A percentile compares a stretch with the other conserved stretches of the same genome.
Conservation (phyloP, 2,329 filamentous ascomycete genomes). For the Microcyclospora tardicrescens region DNA sequence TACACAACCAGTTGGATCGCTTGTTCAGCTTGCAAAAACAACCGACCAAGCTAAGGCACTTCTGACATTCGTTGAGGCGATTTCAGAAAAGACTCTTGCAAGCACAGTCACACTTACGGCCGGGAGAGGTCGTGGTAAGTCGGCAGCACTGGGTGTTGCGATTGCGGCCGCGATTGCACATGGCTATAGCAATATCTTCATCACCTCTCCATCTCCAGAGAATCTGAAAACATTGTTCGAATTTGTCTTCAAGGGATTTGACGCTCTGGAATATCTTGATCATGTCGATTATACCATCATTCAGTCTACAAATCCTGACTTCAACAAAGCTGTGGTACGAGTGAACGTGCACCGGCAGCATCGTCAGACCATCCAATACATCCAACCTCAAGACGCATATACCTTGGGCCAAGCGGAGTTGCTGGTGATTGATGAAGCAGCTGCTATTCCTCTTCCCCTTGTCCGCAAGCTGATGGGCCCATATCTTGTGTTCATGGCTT, state of each 20-base stretch:
- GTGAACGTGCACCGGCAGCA: slow-evolving; percentile 94
- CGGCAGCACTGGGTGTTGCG: slow-evolving; percentile 84
- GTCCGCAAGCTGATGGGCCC: slow-evolving; percentile 92
- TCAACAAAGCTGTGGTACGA: slow-evolving; percentile 96
- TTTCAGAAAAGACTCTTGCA: slow-evolving; percentile 86
- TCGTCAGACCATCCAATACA: slow-evolving; percentile 96
- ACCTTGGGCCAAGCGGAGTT: slow-evolving; percentile 90
- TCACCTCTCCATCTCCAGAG: slow-evolving; percentile 92
- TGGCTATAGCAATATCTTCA: slow-evolving; percentile 98
- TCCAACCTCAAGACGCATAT: slow-evolving; percentile 90
- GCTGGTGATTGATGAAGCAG: slow-evolving; percentile 92
- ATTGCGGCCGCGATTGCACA: slow-evolving; percentile 89
- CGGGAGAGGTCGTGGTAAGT: slow-evolving; percentile 90
- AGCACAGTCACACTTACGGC: slow-evolving; percentile 91
- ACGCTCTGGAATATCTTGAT: slow-evolving; percentile 83
- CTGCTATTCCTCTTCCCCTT: slow-evolving; percentile 84
- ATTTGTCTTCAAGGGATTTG: slow-evolving; percentile 96
- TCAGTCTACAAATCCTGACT: slow-evolving; percentile 94
- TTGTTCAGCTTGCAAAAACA: slow-evolving; percentile 76
- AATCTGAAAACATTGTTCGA: slow-evolving; percentile 98
- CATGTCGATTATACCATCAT: slow-evolving; percentile 97
- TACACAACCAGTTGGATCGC: slow-evolving; percentile 69
- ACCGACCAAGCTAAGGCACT: slow-evolving; percentile 93
- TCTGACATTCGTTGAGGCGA: slow-evolving; percentile 92
- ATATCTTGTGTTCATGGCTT: slow-evolving; percentile 98